Base-by-base conservation (phyloP, 352 stramenopile genomes). In the Stramenopiles sp. region DNA sequence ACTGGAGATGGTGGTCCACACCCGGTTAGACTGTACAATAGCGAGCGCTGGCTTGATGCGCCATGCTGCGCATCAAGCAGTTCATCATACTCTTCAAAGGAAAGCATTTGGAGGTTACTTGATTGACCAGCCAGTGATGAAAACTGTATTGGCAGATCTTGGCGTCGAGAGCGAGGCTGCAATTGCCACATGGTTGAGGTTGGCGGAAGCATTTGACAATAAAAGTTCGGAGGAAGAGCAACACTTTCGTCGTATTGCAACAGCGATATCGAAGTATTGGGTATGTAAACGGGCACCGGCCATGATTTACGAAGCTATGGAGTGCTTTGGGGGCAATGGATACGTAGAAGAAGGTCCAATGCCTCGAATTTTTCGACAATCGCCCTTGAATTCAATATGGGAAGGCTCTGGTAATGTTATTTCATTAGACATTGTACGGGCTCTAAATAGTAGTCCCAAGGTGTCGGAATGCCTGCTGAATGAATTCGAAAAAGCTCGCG, bases 1-100 rank as follows among this genome's bases (percentile, higher is more conserved):
- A 67, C 81, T 85, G 71, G 83, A 85, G 31, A 85, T 85, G 83
- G 83, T 85, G 22, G 78, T 81, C 32, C 25, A 78, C n/a, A 85
- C 83, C 8, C 82, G 83, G 8, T 39, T 85, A 1, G 83, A 85
- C 82, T 85, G 83, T 32, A 80, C 78, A 29, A 30, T 85, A 0
- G 83, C 82, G 7, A 80, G 30, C 33, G 82, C 83, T n/a, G 75
- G 76, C 7, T 33, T 84, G 30, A 83, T 83, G 67, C 0, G 83
- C 32, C 78, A 83, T 44, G 83, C 83, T 55, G 32, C 85, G 32
- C 80, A 75, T 30, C 0, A 80, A 4, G 83, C 83, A 1, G 7
- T 83, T 0, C 55, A 82, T 33, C 83, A 85, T 30, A 25, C 1
- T 0, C 81, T 7, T 29, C 0, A 84, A 32, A 30, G 83, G 0